These are phyloP conservation scores for Mortierella sp. DNA, from an alignment of 371 early-diverging fungal genomes.

Conservation along the genomic window DNA sequence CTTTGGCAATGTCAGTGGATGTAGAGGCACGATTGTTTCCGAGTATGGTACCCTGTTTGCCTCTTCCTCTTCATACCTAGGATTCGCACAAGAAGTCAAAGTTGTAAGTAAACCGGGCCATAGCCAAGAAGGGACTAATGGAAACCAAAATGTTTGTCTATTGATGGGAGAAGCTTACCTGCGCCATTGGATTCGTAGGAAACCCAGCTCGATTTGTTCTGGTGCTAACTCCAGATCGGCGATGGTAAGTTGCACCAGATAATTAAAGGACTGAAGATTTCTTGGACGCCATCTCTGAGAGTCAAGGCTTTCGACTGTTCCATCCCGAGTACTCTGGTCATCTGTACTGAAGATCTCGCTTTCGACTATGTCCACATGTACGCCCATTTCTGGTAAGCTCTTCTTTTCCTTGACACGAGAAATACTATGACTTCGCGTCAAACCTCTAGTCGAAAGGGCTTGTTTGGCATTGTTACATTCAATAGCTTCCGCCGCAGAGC, in stretches of 20 bases:
- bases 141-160: neutral
- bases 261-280: constrained; percentile 38
- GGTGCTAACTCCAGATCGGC: constrained; percentile 40
- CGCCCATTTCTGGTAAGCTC: constrained; percentile 37
- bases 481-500: constrained; percentile 12
- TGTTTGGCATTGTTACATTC: neutral
- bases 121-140: neutral
- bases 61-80: constrained; percentile 26
- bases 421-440: constrained; percentile 39
- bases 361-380: constrained; percentile 35
- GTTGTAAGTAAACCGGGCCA: neutral
- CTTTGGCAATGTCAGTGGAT: constrained; percentile 32
- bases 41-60: constrained; percentile 20
- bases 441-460: neutral
- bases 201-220: constrained; percentile 51
- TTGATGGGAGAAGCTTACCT: constrained; percentile 10
- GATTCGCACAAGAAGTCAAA: neutral
- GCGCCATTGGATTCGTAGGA: constrained; percentile 40
- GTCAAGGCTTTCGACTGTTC: neutral
- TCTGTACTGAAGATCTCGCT: neutral
- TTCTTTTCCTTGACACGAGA: constrained; percentile 19
- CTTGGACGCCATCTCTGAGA: constrained; percentile 35
- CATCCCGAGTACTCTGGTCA: neutral
- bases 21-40: constrained; percentile 32
- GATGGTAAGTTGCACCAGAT: constrained; percentile 28